These are phyloP conservation scores for Excoecaria cochinchinensis DNA, from an alignment of 345 rosid genomes.

Conservation along the genomic window DNA sequence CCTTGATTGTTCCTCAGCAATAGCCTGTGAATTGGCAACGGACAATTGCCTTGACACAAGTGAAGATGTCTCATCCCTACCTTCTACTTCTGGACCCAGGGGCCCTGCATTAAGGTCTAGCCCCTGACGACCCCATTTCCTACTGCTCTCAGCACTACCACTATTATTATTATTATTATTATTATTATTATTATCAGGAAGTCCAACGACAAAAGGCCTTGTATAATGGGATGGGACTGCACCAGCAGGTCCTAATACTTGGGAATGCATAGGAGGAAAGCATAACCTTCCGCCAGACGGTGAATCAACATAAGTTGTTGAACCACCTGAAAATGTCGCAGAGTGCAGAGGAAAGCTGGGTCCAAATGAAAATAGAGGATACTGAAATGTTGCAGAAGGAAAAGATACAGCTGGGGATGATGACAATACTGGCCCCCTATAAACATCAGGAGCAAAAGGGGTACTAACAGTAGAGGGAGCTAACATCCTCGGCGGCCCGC, in stretches of 20 bases:
- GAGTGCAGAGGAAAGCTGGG: slow-evolving; percentile 59
- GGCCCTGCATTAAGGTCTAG: slow-evolving; percentile 91
- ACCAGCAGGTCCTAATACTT: slow-evolving; percentile 55
- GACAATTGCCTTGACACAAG: slow-evolving; percentile 51
- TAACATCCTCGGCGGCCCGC: slow-evolving; percentile 63
- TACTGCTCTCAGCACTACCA: slow-evolving; percentile 42
- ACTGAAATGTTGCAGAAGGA: slow-evolving; percentile 64
- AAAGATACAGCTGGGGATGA: slow-evolving; percentile 79
- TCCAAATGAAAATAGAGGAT: slow-evolving; percentile 62
- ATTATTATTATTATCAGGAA: slow-evolving; percentile 53
- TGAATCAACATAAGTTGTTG: slow-evolving; percentile 68
- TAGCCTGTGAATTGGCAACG: slow-evolving; percentile 47
- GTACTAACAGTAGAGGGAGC: slow-evolving; percentile 52
- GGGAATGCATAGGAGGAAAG: slow-evolving; percentile 65
- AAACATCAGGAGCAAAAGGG: slow-evolving; percentile 59
- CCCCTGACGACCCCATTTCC: slow-evolving; percentile 68
- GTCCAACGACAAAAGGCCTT: slow-evolving; percentile 61
- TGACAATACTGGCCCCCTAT: slow-evolving; percentile 63
- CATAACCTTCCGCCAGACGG: slow-evolving; percentile 59
- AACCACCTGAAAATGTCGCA: slow-evolving; percentile 59
- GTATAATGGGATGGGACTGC: slow-evolving; percentile 53
- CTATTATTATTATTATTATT: slow-evolving; percentile 42
- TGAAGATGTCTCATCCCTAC: slow-evolving; percentile 59
- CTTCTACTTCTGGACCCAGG: slow-evolving; percentile 57
- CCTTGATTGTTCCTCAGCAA: slow-evolving; percentile 67